These are phyloP conservation scores for Venustampulla echinocandica DNA, from an alignment of 495 filamentous ascomycete species.

Conservation along the genomic window DNA sequence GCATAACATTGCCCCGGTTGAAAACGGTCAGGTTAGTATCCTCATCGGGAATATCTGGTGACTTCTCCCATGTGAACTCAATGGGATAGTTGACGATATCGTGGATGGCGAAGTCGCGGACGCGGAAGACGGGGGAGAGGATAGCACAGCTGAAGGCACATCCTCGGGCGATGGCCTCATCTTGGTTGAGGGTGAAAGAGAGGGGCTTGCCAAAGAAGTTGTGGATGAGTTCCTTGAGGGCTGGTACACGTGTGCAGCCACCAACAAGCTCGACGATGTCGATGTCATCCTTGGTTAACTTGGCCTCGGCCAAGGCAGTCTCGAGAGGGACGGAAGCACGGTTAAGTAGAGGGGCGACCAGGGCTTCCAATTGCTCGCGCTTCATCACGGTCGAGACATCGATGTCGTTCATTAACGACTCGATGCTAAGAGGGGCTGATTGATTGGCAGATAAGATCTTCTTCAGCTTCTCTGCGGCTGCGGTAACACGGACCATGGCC, in stretches of 20 bases:
- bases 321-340: conserved; percentile 68
- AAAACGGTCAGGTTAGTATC: conserved; percentile 97
- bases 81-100: conserved; percentile 98
- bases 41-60: conserved; percentile 95
- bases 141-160: conserved; percentile 98
- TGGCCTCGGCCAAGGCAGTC: conserved; percentile 85
- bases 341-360: conserved; percentile 77
- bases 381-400: conserved; percentile 86
- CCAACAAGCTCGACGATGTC: conserved; percentile 91
- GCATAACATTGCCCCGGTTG: conserved; percentile 94
- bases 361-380: conserved; percentile 86
- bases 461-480: conserved; percentile 95
- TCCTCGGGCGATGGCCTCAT: conserved; percentile 93
- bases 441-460: conserved; percentile 97
- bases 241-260: conserved; percentile 88
- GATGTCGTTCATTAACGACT: conserved; percentile 96
- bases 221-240: conserved; percentile 83
- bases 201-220: conserved; percentile 85
- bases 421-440: conserved; percentile 89
- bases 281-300: conserved; percentile 83
- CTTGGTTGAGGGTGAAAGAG: conserved; percentile 96
- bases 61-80: conserved; percentile 99
- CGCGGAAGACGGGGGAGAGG: conserved; percentile 95
- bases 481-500: conserved; percentile 74
- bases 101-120: conserved; percentile 94